Percentiles rank a stretch among this genome's conserved stretches.
phyloP scores from a whole-genome alignment of 139 green algal species.

The Chlorella sp. region DNA sequence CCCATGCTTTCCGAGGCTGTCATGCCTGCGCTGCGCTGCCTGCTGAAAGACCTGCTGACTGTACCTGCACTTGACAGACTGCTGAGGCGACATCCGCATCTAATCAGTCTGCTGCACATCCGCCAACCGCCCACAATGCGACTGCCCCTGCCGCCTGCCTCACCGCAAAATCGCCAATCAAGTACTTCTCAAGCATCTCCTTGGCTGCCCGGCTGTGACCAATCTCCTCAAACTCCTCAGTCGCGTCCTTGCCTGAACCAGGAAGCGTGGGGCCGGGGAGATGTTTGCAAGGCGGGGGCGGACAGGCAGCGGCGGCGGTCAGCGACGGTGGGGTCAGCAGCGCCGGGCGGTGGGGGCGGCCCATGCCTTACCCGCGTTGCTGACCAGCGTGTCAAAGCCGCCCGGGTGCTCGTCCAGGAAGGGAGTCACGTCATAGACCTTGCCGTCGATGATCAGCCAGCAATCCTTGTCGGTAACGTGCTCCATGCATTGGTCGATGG shows the following conservation, averaged over 20 bases:
- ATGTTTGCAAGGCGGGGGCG: background rate
- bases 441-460: constrained; percentile 84
- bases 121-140: background rate
- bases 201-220: constrained; percentile 85
- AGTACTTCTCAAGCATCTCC: constrained; percentile 82
- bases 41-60: background rate
- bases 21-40: background rate
- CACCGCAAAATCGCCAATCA: constrained; percentile 79
- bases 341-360: background rate
- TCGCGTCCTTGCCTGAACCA: constrained; percentile 82
- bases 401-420: constrained; percentile 92
- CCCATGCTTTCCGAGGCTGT: background rate
- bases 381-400: constrained; percentile 56
- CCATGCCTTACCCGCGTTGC: background rate
- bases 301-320: background rate
- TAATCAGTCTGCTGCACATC: background rate
- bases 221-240: constrained; percentile 93
- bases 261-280: no score
- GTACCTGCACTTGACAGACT: background rate
- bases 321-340: background rate
- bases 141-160: background rate
- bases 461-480: constrained; percentile 84
- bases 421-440: constrained; percentile 89
- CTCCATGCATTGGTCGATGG: constrained; percentile 68
- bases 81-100: background rate